Evolutionary conservation across 495 filamentous ascomycete genomes (phyloP).

Genomic region (Neohortaea acidophila): DNA sequence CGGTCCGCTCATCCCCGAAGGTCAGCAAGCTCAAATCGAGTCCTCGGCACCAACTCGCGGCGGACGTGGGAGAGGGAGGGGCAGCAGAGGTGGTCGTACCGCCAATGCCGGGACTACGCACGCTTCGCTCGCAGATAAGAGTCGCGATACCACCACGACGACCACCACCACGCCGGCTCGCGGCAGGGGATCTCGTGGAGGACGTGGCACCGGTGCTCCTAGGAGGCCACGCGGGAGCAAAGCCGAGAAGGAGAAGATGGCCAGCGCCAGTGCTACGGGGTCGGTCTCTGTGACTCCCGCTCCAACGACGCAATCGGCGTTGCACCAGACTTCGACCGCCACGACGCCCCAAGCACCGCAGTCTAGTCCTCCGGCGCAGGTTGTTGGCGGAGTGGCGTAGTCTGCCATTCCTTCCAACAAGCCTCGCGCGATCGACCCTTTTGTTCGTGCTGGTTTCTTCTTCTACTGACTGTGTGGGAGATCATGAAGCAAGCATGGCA

Average conservation of each 20-base stretch:
- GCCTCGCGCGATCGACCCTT: too few relatives aligned
- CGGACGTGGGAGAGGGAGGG: conserved; percentile 60
- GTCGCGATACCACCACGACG: background rate
- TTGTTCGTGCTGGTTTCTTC: too few relatives aligned
- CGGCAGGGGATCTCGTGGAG: conserved; percentile 53
- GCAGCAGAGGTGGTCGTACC: conserved; percentile 27
- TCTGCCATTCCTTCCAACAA: too few relatives aligned
- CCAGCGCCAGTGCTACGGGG: too few relatives aligned
- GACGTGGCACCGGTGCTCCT: conserved; percentile 57
- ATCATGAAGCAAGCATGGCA: too few relatives aligned
- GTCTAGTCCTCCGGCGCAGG: too few relatives aligned
- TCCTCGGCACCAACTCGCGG: conserved; percentile 32
- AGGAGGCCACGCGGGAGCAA: conserved; percentile 73
- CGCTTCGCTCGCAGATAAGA: conserved; percentile 11
- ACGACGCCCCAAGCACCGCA: too few relatives aligned
- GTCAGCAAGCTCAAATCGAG: conserved; percentile 43
- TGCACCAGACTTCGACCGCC: too few relatives aligned
- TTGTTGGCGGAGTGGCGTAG: too few relatives aligned
- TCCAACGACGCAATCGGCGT: too few relatives aligned
- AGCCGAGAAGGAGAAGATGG: conserved; percentile 46
- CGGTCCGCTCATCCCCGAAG: conserved; percentile 48
- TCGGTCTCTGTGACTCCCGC: too few relatives aligned
- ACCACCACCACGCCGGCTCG: conserved; percentile 26
- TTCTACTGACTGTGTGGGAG: too few relatives aligned
- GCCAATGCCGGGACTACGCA: conserved; percentile 7